phyloP scores from a whole-genome alignment of 2,329 filamentous ascomycete genomes.

The Proliferodiscus dingleyae region DNA sequence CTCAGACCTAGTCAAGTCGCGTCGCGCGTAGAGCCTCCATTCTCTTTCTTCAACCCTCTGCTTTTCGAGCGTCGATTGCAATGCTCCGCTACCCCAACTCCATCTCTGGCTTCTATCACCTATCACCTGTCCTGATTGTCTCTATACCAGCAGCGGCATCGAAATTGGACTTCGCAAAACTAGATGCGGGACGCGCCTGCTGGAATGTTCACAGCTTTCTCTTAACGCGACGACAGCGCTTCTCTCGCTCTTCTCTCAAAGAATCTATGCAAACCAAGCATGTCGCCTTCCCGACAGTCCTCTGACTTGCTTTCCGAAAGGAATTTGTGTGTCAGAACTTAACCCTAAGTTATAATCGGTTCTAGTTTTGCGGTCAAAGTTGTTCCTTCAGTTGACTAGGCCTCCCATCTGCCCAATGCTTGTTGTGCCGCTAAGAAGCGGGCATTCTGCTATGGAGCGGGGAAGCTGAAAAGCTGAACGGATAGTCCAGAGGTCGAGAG shows the following conservation, averaged over 20 bases:
- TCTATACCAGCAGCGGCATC: slow-evolving; percentile 15
- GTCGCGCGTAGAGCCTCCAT: slow-evolving; percentile 4
- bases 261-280: slow-evolving; percentile 49
- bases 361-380: slow-evolving; percentile 71
- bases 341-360: slow-evolving; percentile 86
- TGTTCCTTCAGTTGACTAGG: slow-evolving; percentile 66
- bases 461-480: slow-evolving; percentile 44
- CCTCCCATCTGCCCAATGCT: slow-evolving; percentile 22
- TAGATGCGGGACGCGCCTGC: slow-evolving; percentile 19
- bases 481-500: slow-evolving; percentile 52
- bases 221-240: slow-evolving; percentile 31
- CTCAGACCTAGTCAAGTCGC: slow-evolving; percentile 1
- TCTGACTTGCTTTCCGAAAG: slow-evolving; percentile 67
- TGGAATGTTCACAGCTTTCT: slow-evolving; percentile 19
- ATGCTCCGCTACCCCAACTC: slow-evolving; percentile 10
- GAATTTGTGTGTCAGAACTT: slow-evolving; percentile 80
- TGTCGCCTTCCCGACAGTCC: slow-evolving; percentile 74
- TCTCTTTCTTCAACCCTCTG: slow-evolving; percentile 14
- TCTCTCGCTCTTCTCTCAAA: slow-evolving; percentile 39
- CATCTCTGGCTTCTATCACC: slow-evolving; percentile 4
- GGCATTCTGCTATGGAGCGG: slow-evolving; percentile 47
- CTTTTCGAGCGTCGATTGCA: slow-evolving; percentile 25
- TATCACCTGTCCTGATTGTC: slow-evolving; percentile 12
- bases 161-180: slow-evolving; percentile 21
- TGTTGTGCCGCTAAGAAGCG: slow-evolving; percentile 33